A percentile compares a stretch with the other conserved stretches of the same genome.
Conservation (phyloP, 1,139 yeast species). For the Barnettozyma hawaiiensis region DNA sequence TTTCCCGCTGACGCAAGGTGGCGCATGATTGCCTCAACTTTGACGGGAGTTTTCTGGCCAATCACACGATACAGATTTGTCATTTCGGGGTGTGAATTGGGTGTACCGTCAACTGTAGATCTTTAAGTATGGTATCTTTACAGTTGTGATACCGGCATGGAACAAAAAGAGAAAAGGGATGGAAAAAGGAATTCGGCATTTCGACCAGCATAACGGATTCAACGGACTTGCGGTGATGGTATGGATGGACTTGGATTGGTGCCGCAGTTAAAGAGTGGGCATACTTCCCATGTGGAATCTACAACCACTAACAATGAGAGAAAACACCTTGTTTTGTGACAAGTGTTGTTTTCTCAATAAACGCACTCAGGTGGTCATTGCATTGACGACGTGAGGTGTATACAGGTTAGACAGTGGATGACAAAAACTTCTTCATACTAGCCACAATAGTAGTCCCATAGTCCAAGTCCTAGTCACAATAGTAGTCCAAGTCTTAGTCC, state of each 20-base stretch:
- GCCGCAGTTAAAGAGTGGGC: too few relatives aligned
- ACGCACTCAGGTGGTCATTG: too few relatives aligned
- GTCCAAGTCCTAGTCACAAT: too few relatives aligned
- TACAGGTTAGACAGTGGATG: too few relatives aligned
- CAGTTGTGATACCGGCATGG: too few relatives aligned
- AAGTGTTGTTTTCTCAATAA: background rate
- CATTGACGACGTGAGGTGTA: too few relatives aligned
- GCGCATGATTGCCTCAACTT: constrained; percentile 1
- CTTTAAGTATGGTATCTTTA: constrained; percentile 1
- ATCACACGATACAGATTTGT: constrained; percentile 12
- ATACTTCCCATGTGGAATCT: background rate
- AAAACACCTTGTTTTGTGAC: constrained; percentile 2
- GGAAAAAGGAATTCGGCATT: background rate
- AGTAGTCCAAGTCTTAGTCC: too few relatives aligned
- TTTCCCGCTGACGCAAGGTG: constrained; percentile 6
- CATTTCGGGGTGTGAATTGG: constrained; percentile 18
- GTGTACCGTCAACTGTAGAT: background rate
- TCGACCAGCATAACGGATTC: background rate
- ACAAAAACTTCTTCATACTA: too few relatives aligned
- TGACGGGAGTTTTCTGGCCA: constrained; percentile 11
- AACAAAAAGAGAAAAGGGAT: too few relatives aligned
- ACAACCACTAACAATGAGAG: background rate
- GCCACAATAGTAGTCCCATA: too few relatives aligned
- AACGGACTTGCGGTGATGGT: background rate
- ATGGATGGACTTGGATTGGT: too few relatives aligned